Percentiles rank a stretch among this genome's conserved stretches.
Evolutionary conservation across 1,139 yeast species (phyloP).

Genomic region (Taphrina communis): DNA sequence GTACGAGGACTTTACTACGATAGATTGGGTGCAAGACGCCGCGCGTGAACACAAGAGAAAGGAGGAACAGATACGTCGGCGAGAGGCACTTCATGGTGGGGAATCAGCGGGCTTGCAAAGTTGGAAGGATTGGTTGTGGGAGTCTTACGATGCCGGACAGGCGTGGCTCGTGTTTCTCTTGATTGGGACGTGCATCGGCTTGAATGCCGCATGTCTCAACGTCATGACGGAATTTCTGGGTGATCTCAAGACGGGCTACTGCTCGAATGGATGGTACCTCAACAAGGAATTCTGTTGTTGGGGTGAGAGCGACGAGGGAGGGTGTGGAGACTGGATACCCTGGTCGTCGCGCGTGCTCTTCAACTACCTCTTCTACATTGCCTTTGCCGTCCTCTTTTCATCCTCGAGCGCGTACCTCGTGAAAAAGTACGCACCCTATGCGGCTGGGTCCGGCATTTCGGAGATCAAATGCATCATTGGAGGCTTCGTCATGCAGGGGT

Average conservation of each 20-base stretch:
- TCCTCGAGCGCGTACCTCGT: slow-evolving; percentile 71
- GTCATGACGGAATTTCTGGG: slow-evolving; percentile 87
- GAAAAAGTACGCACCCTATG: slow-evolving; percentile 76
- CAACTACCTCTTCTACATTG: slow-evolving; percentile 63
- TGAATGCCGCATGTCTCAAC: slow-evolving; percentile 79
- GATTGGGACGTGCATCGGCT: slow-evolving; percentile 78
- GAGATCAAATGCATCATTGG: slow-evolving; percentile 95
- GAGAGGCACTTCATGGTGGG: slow-evolving; percentile 23
- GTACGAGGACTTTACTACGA: slow-evolving; percentile 52
- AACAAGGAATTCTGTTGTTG: slow-evolving; percentile 79
- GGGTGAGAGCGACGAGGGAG: slow-evolving; percentile 53
- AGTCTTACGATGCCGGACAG: slow-evolving; percentile 58
- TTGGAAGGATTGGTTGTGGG: slow-evolving; percentile 48
- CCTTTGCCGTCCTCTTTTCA: slow-evolving; percentile 67
- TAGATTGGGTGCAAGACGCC: slow-evolving; percentile 85
- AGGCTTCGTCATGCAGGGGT: slow-evolving; percentile 82
- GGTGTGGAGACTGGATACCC: slow-evolving; percentile 48
- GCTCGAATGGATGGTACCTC: slow-evolving; percentile 70
- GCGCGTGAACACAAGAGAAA: slow-evolving; percentile 57
- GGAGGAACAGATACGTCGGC: slow-evolving; percentile 47
- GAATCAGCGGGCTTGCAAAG: slow-evolving; percentile 43
- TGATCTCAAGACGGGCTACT: slow-evolving; percentile 77
- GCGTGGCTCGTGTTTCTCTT: slow-evolving; percentile 77
- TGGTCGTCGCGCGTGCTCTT: slow-evolving; percentile 42
- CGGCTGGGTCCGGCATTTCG: slow-evolving; percentile 96